Conservation (phyloP, 306 rosid genomes). For the barrel medic (Medicago truncatula) region DNA sequence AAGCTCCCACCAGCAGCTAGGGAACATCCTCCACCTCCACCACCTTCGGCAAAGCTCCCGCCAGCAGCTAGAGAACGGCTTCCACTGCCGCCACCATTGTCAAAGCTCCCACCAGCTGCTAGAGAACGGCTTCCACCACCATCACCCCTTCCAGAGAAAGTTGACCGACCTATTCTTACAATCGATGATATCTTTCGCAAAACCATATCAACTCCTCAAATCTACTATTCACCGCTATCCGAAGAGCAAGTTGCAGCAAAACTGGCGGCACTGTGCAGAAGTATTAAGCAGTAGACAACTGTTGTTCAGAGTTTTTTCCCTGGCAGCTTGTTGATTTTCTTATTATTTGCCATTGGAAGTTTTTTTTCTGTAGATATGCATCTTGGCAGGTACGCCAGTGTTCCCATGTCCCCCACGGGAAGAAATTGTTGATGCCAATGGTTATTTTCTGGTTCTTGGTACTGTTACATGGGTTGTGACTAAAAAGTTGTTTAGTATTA, state of each 20-base stretch:
- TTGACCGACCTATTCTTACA: conserved; percentile 72
- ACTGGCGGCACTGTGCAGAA: conserved; percentile 62
- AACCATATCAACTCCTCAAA: conserved; percentile 81
- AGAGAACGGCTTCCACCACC: conserved; percentile 78
- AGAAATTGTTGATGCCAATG: neutral
- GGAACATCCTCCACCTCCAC: neutral
- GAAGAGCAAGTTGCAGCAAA: conserved; percentile 79
- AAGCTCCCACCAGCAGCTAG: neutral
- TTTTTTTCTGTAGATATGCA: conserved; percentile 42
- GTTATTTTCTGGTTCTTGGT: conserved; percentile 11
- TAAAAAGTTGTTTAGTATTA: conserved; percentile 36
- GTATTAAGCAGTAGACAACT: conserved; percentile 47
- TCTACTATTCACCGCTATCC: conserved; percentile 88
- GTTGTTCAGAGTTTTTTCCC: conserved; percentile 20
- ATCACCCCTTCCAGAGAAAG: conserved; percentile 66
- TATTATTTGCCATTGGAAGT: conserved; percentile 40
- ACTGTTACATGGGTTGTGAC: conserved; percentile 21
- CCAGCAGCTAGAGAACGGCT: conserved; percentile 65
- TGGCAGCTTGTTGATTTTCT: conserved; percentile 23
- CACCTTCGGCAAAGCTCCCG: conserved; percentile 49
- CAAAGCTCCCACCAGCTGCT: conserved; percentile 55
- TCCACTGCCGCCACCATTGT: conserved; percentile 51
- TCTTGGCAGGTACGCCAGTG: conserved; percentile 46
- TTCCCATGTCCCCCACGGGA: neutral
- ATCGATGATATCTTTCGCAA: conserved; percentile 86